Conservation (phyloP, 257 asterid genomes). For the Nicotiana sylvestris region DNA sequence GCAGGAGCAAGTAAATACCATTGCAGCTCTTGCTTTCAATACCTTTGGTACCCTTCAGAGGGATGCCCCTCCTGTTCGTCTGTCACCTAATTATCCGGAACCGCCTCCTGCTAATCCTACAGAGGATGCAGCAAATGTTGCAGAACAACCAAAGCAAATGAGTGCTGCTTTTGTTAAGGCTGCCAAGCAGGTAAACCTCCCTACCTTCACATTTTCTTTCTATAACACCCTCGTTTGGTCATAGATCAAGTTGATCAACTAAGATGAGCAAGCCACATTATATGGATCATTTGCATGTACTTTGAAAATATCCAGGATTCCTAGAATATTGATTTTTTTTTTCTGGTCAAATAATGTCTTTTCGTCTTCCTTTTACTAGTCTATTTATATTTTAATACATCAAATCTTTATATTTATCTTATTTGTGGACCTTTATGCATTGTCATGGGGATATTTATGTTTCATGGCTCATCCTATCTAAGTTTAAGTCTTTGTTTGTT, state of each 20-base stretch:
- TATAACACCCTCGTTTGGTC: neutral
- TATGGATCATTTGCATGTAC: neutral
- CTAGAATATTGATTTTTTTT: neutral
- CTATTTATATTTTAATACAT: neutral
- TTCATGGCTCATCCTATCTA: neutral
- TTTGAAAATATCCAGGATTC: neutral
- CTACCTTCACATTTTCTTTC: neutral
- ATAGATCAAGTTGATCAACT: neutral
- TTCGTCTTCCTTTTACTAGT: neutral
- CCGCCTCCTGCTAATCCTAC: slow-evolving; percentile 48
- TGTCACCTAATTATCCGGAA: slow-evolving; percentile 83
- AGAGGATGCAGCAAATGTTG: slow-evolving; percentile 52
- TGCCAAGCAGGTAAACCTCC: slow-evolving; percentile 63
- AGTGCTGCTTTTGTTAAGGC: slow-evolving; percentile 84
- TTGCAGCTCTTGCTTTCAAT: slow-evolving; percentile 74
- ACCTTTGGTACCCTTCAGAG: slow-evolving; percentile 82
- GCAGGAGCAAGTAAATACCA: slow-evolving; percentile 73
- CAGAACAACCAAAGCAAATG: slow-evolving; percentile 76
- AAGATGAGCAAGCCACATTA: neutral
- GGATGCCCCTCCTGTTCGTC: slow-evolving; percentile 66
- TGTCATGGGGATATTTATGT: neutral
- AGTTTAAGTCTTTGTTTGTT: neutral
- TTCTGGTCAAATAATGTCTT: neutral
- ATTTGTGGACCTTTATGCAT: no score
- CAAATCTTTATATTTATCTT: neutral